Evolutionary conservation across 1,139 yeast species (phyloP), one percentile per base, ranked within the genome.

Genomic region (Keqinozyma sinolaborantium): DNA sequence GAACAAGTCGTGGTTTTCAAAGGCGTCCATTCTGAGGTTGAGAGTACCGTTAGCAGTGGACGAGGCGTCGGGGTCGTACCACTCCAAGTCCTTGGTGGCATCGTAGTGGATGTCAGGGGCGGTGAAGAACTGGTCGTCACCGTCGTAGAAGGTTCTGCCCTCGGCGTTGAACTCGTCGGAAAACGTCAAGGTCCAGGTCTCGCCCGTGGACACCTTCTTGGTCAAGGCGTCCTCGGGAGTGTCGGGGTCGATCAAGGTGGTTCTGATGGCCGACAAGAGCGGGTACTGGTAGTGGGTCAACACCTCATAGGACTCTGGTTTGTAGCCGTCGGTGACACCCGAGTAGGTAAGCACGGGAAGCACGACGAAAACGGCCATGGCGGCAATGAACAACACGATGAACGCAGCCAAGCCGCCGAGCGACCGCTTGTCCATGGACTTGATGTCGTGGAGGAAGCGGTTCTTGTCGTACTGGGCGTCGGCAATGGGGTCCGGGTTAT

Each of bases 401-500:
- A 86, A 52, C 14, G 94, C 92, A 12, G 73, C 29, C 50, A 73
- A 63, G 14, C 79, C 86, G 42, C 73, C 76, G 42, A 70, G 66
- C 28, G 85, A 73, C 45, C 77, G 62, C 48, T 56, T 66, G 50
- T 80, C 85, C 74, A 80, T 64, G 40, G 69, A 56, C 51, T 75
- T 73, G 59, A 81, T 57, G 51, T 81, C 88, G 40, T 73, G 54
- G 40, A 65, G 46, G 45, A 80, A 73, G 42, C 86, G 58, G 48
- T 78, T 71, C 40, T 74, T 78, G 43, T 85, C 94, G 47, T 80
- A 76, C 40, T 79, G 73, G 13, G 94, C 95, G 56, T 88, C 97
- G 29, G 75, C 79, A 25, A 87, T 82, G 7, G 95, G 95, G 53
- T 88, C 95, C 1, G 96, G 97, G 56, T 88, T 88, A 58, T 88